Conservation (phyloP, 2,329 filamentous ascomycete genomes). For the Ascochyta clinopodiicola region DNA sequence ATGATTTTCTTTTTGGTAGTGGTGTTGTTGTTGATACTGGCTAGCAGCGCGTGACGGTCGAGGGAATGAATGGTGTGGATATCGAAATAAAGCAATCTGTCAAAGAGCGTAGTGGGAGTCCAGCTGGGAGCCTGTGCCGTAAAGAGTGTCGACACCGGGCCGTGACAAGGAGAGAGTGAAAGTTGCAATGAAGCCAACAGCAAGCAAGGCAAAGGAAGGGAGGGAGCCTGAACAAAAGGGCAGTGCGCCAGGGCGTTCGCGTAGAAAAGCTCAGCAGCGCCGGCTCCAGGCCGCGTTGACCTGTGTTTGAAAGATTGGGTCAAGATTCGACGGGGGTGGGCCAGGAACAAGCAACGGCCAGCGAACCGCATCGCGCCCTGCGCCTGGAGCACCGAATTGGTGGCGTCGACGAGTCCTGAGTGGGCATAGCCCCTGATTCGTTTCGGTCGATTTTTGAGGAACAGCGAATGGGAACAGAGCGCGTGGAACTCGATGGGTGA, state of each 20-base stretch:
- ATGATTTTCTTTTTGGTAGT: slow-evolving; percentile 12
- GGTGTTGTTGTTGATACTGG: slow-evolving; percentile 24
- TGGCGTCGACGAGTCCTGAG: slow-evolving; percentile 9
- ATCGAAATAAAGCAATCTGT: slow-evolving; percentile 38
- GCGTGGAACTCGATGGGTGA: slow-evolving; percentile 16
- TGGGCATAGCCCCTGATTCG: slow-evolving; percentile 25
- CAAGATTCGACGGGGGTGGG: slow-evolving; percentile 27
- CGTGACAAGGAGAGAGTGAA: slow-evolving; percentile 37
- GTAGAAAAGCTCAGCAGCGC: slow-evolving; percentile 20
- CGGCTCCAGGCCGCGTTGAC: slow-evolving; percentile 30
- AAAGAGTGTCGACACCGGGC: slow-evolving; percentile 50
- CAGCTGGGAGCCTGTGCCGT: slow-evolving; percentile 40
- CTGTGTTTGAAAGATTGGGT: slow-evolving; percentile 38
- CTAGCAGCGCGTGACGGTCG: slow-evolving; percentile 39
- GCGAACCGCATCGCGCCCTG: slow-evolving; percentile 25
- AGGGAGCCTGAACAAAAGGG: slow-evolving; percentile 34
- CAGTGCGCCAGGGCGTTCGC: slow-evolving; percentile 18
- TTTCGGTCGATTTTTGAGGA: slow-evolving; percentile 17
- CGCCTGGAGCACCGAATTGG: slow-evolving; percentile 8
- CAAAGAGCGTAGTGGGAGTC: slow-evolving; percentile 46
- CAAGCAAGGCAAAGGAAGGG: slow-evolving; percentile 36
- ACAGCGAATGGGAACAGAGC: slow-evolving; percentile 22
- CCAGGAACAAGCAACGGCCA: slow-evolving; percentile 27
- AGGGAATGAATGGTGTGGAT: slow-evolving; percentile 21
- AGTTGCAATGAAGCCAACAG: slow-evolving; percentile 34